Conservation (phyloP, 2,329 filamentous ascomycete genomes). For the Fusarium liriodendri region DNA sequence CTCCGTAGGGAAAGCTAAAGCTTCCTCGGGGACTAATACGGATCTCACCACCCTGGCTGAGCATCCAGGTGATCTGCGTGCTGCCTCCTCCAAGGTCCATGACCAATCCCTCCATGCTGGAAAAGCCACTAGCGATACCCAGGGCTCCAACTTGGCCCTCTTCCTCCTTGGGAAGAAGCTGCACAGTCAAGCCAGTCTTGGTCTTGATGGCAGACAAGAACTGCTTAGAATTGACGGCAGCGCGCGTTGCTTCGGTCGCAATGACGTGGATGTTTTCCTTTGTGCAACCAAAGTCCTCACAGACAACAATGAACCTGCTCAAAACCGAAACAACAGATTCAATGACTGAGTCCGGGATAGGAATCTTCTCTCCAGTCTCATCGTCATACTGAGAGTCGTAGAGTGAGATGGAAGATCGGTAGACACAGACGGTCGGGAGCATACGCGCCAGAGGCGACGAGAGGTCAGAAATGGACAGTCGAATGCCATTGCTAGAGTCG, state of each 20-base stretch:
- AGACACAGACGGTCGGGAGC: conserved; percentile 60
- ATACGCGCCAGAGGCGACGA: conserved; percentile 66
- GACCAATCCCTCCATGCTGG: conserved; percentile 70
- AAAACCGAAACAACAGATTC: conserved; percentile 42
- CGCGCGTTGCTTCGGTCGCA: conserved; percentile 48
- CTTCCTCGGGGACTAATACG: conserved; percentile 64
- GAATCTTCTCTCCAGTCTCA: conserved; percentile 46
- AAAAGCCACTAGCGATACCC: conserved; percentile 74
- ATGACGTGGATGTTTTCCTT: conserved; percentile 45
- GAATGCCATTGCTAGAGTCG: conserved; percentile 72
- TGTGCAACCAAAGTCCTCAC: conserved; percentile 41
- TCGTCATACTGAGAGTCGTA: conserved; percentile 48
- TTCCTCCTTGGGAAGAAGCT: conserved; percentile 72
- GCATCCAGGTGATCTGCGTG: conserved; percentile 77
- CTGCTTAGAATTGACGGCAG: conserved; percentile 45
- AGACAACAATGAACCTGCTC: conserved; percentile 45
- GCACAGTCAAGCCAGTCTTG: conserved; percentile 68
- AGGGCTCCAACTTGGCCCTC: conserved; percentile 74
- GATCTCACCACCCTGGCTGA: conserved; percentile 61
- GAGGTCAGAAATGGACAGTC: conserved; percentile 69
- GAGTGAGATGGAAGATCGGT: conserved; percentile 47
- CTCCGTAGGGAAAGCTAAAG: conserved; percentile 76
- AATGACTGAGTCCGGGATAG: conserved; percentile 45
- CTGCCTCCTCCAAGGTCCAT: conserved; percentile 80
- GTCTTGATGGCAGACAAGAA: conserved; percentile 58